phyloP scores from a whole-genome alignment of 2,329 filamentous ascomycete genomes.

The Pestalotiopsis sp. region DNA sequence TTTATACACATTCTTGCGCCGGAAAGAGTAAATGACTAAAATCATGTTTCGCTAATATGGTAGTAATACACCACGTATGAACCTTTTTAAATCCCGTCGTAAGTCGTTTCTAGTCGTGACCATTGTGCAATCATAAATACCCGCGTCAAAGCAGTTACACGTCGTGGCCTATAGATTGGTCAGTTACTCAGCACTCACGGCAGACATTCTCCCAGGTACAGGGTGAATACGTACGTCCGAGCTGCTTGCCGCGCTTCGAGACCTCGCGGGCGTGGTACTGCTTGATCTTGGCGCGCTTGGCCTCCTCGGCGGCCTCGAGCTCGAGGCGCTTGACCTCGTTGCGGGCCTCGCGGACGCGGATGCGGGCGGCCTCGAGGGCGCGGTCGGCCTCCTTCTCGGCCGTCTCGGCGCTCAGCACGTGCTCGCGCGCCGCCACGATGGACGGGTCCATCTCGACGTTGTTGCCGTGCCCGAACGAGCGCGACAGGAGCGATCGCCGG shows the following conservation, averaged over 20 bases:
- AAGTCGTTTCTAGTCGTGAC: background rate
- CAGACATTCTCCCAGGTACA: background rate
- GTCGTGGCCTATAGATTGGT: background rate
- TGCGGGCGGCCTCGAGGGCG: slow-evolving; percentile 59
- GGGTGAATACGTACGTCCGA: slow-evolving; percentile 61
- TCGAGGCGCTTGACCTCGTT: slow-evolving; percentile 67
- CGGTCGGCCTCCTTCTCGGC: slow-evolving; percentile 68
- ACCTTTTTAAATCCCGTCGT: background rate
- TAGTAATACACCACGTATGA: background rate
- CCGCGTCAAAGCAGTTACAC: slow-evolving; percentile 12
- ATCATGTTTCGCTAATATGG: slow-evolving; percentile 1
- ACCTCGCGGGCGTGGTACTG: slow-evolving; percentile 66
- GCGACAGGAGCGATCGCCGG: slow-evolving; percentile 43
- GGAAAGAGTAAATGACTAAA: background rate
- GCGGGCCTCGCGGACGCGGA: slow-evolving; percentile 63
- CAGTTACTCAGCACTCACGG: background rate
- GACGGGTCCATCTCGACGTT: slow-evolving; percentile 59
- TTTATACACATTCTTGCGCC: slow-evolving; percentile 6
- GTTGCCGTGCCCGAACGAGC: slow-evolving; percentile 46
- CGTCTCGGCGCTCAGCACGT: slow-evolving; percentile 62
- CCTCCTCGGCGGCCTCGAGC: slow-evolving; percentile 67
- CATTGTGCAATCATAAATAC: slow-evolving; percentile 19
- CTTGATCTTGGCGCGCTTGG: slow-evolving; percentile 68
- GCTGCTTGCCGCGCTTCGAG: slow-evolving; percentile 69
- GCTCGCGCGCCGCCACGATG: slow-evolving; percentile 63